phyloP scores from a whole-genome alignment of 768 basidiomycete genomes.

The Leccinellum rugosiceps region DNA sequence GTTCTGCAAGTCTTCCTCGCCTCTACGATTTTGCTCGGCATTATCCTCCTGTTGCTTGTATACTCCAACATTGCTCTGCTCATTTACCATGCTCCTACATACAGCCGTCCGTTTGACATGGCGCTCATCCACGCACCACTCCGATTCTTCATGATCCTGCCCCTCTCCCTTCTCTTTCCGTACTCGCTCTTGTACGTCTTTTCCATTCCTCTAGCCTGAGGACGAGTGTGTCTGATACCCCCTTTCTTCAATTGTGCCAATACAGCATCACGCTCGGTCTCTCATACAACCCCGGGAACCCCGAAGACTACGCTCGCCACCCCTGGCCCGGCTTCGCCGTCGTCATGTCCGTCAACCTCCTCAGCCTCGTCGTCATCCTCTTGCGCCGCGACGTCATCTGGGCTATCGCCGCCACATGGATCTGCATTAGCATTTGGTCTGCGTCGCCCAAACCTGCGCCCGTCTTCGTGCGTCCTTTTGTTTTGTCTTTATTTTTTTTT shows the following conservation, averaged over 20 bases:
- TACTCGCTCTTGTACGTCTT: conserved; percentile 52
- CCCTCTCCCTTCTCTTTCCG: conserved; percentile 42
- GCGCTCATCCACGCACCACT: conserved; percentile 87
- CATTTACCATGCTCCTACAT: conserved; percentile 63
- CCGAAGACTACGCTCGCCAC: conserved; percentile 53
- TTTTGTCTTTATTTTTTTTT: neutral
- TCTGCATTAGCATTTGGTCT: conserved; percentile 63
- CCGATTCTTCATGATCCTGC: conserved; percentile 62
- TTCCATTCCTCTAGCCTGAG: too few relatives aligned
- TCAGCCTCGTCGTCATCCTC: conserved; percentile 53
- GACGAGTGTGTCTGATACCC: neutral
- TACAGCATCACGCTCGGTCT: conserved; percentile 67
- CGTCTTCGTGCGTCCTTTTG: conserved; percentile 51
- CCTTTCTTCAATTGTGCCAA: neutral
- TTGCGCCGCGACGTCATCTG: conserved; percentile 69
- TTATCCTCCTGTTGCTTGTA: conserved; percentile 66
- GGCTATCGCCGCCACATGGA: conserved; percentile 73
- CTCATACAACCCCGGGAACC: conserved; percentile 47
- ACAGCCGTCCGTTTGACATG: conserved; percentile 65
- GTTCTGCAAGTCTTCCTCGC: conserved; percentile 73
- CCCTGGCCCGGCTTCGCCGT: conserved; percentile 74
- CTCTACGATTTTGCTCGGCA: conserved; percentile 68
- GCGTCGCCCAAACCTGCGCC: conserved; percentile 58
- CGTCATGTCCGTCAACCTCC: conserved; percentile 59
- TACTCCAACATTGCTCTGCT: conserved; percentile 80